Percentiles rank a stretch among this genome's conserved stretches.
phyloP scores from a whole-genome alignment of 371 early-diverging fungal species.

The Rhizomucor miehei region DNA sequence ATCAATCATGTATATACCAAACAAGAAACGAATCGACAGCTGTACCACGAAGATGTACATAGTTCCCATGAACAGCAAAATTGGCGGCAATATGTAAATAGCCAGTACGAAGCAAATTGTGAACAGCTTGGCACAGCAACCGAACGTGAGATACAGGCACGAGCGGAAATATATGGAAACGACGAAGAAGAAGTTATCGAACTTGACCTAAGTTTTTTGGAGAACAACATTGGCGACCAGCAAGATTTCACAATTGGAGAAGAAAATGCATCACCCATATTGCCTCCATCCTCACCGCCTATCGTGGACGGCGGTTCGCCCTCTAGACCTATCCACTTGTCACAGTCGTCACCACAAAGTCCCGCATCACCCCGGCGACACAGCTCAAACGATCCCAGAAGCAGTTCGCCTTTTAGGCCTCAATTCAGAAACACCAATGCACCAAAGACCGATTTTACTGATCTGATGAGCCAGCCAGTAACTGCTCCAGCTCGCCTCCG shows the following conservation, averaged over 20 bases:
- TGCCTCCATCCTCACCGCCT: neutral
- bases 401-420: neutral
- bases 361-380: too few relatives aligned
- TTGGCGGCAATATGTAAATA: too few relatives aligned
- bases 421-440: neutral
- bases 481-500: too few relatives aligned
- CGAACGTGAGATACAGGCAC: neutral
- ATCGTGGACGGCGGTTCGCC: neutral
- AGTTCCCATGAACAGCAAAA: too few relatives aligned
- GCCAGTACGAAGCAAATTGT: neutral
- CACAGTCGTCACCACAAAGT: too few relatives aligned
- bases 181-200: neutral
- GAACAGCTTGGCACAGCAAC: neutral
- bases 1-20: too few relatives aligned
- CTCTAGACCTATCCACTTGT: neutral
- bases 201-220: neutral
- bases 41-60: too few relatives aligned
- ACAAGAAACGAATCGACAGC: too few relatives aligned
- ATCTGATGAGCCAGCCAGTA: too few relatives aligned
- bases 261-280: neutral
- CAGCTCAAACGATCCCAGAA: neutral
- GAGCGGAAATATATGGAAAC: neutral
- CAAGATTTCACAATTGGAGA: neutral
- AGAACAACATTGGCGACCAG: neutral
- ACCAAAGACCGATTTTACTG: too few relatives aligned